These are phyloP conservation scores for Cadophora sp. DNA, from an alignment of 2,329 filamentous ascomycete genomes.

Conservation along the genomic window DNA sequence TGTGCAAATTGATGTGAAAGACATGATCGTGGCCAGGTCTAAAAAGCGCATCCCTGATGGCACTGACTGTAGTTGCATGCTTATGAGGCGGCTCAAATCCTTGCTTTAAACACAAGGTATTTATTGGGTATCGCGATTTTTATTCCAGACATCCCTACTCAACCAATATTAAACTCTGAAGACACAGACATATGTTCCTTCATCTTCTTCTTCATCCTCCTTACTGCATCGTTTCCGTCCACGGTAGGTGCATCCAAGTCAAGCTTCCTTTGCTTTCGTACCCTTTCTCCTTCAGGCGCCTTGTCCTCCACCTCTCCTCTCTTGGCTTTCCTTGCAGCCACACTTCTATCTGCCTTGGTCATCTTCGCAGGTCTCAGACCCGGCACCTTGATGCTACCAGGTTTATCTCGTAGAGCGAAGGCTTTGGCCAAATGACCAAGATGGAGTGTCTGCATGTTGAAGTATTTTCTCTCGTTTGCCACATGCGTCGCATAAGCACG, in stretches of 20 bases:
- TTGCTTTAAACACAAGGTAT: neutral
- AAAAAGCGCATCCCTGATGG: too few species aligned
- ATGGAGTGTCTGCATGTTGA: conserved; percentile 91
- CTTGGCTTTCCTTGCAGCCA: conserved; percentile 46
- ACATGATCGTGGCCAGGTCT: too few species aligned
- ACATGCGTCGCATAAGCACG: conserved; percentile 95
- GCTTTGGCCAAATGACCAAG: conserved; percentile 93
- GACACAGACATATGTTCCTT: conserved; percentile 61
- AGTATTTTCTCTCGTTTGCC: conserved; percentile 81
- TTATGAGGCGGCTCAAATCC: neutral
- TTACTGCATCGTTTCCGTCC: conserved; percentile 64
- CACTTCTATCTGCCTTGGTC: conserved; percentile 50
- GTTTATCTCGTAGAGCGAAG: conserved; percentile 88
- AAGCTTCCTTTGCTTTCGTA: conserved; percentile 47
- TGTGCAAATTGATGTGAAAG: neutral
- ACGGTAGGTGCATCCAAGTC: conserved; percentile 50
- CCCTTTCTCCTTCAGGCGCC: conserved; percentile 44
- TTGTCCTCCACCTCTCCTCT: conserved; percentile 47
- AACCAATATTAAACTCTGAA: conserved; percentile 74
- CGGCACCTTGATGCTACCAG: conserved; percentile 75
- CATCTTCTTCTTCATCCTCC: conserved; percentile 70
- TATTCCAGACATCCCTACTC: conserved; percentile 17
- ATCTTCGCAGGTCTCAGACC: conserved; percentile 51
- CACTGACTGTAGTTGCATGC: neutral
- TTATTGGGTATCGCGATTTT: neutral